Conservation (phyloP, 306 rosid species). For the Cicer chorassanicum region DNA sequence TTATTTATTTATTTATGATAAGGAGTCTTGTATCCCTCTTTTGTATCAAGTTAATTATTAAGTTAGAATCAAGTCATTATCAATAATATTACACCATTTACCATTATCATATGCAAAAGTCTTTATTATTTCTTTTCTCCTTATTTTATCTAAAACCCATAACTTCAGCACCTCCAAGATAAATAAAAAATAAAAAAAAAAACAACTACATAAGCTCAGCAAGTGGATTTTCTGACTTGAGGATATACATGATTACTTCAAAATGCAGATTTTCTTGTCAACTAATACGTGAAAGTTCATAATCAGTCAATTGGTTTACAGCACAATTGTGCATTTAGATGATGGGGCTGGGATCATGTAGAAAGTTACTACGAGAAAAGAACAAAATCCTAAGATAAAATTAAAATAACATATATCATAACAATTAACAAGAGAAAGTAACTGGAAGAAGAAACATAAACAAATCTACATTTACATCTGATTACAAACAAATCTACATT, state of each 20-base stretch:
- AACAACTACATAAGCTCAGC: conserved; percentile 24
- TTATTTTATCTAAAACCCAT: conserved; percentile 12
- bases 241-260: conserved; percentile 37
- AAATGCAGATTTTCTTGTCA: conserved; percentile 27
- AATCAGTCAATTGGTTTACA: conserved; percentile 7
- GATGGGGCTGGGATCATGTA: conserved; percentile 31
- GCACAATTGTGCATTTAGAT: conserved; percentile 22
- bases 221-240: conserved; percentile 13
- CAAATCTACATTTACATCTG: conserved; percentile 26
- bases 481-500: conserved; percentile 27
- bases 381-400: conserved; percentile 4
- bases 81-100: neutral
- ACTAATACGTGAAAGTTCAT: conserved; percentile 28
- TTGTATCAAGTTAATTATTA: neutral
- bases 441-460: conserved; percentile 11
- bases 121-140: neutral
- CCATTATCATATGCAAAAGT: neutral
- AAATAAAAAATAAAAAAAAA: neutral
- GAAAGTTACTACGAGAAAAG: conserved; percentile 26
- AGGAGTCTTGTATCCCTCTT: conserved; percentile 1
- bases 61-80: neutral
- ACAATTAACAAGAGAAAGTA: neutral
- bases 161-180: conserved; percentile 9
- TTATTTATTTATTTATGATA: neutral
- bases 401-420: conserved; percentile 24